A percentile compares a stretch with the other conserved stretches of the same genome.
These are phyloP conservation scores for Naegleria fowleri DNA, from an alignment of 208 protist species.

Conservation along the genomic window DNA sequence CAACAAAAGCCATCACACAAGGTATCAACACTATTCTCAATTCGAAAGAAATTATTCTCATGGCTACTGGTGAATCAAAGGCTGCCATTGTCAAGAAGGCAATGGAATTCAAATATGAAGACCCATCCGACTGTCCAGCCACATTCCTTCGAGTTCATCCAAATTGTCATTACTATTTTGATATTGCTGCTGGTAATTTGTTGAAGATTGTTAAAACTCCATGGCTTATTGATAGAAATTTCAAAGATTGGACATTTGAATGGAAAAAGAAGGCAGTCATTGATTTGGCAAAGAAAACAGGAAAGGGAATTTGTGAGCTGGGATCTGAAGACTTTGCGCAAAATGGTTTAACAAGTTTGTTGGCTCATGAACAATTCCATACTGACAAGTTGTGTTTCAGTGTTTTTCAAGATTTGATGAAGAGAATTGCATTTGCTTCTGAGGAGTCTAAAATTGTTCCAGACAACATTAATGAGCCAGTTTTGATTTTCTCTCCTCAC, in stretches of 20 bases:
- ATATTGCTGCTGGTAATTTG: conserved; percentile 40
- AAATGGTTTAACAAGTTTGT: conserved; percentile 36
- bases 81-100: conserved; percentile 42
- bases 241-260: conserved; percentile 30
- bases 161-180: conserved; percentile 33
- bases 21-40: conserved; percentile 44
- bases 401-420: conserved; percentile 27
- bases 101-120: conserved; percentile 40
- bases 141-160: not conserved
- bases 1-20: conserved; percentile 46
- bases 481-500: conserved; percentile 61
- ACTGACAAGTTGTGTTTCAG: conserved; percentile 10
- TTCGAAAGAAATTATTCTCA: conserved; percentile 44
- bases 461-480: conserved; percentile 20
- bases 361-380: conserved; percentile 25
- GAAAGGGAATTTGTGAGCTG: conserved; percentile 50
- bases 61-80: conserved; percentile 53
- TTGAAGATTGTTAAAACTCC: conserved; percentile 40
- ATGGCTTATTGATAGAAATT: conserved; percentile 38
- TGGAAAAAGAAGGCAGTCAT: conserved; percentile 49
- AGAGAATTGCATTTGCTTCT: conserved; percentile 17
- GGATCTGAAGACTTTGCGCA: conserved; percentile 43
- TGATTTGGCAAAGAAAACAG: conserved; percentile 39
- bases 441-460: conserved; percentile 8
- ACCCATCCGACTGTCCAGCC: not conserved